These are phyloP conservation scores for Chloromonas sp. DNA, from an alignment of 163 green algal species.

Conservation along the genomic window DNA sequence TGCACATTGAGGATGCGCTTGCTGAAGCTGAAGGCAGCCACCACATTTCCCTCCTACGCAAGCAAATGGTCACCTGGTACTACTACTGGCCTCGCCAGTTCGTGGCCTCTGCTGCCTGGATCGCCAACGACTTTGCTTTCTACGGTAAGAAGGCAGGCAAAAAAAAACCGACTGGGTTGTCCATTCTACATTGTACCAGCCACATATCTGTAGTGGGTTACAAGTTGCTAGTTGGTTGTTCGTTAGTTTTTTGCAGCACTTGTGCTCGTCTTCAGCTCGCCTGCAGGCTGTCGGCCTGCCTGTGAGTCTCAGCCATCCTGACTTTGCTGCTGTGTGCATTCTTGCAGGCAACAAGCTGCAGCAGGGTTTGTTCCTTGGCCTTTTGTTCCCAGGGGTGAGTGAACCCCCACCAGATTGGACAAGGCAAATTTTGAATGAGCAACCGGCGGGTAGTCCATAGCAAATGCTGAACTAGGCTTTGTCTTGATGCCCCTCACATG, in stretches of 20 bases:
- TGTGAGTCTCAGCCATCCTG: no score
- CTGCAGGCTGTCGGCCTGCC: no score
- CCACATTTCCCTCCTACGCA: not conserved
- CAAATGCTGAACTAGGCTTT: not conserved
- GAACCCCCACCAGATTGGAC: not conserved
- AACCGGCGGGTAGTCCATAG: no score
- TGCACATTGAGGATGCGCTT: not conserved
- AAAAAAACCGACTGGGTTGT: no score
- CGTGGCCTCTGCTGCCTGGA: constrained; percentile 11
- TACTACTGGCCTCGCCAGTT: constrained; percentile 12
- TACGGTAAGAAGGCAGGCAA: constrained; percentile 31
- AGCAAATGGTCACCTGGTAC: not conserved
- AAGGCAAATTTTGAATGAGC: no score
- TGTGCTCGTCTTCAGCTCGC: no score
- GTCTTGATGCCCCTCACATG: not conserved
- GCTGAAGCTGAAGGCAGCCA: constrained; percentile 2
- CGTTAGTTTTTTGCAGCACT: no score
- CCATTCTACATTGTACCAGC: no score
- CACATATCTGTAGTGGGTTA: no score
- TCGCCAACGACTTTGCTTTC: constrained; percentile 57
- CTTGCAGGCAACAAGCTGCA: constrained; percentile 15
- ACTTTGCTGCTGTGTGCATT: no score
- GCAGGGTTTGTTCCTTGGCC: constrained; percentile 14
- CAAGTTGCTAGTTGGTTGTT: no score
- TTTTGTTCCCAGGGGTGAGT: constrained; percentile 11